Evolutionary conservation across 2,329 filamentous ascomycete genomes (phyloP), one percentile per base, ranked within the genome.

Genomic region (Sporothrix brunneoviolacea): DNA sequence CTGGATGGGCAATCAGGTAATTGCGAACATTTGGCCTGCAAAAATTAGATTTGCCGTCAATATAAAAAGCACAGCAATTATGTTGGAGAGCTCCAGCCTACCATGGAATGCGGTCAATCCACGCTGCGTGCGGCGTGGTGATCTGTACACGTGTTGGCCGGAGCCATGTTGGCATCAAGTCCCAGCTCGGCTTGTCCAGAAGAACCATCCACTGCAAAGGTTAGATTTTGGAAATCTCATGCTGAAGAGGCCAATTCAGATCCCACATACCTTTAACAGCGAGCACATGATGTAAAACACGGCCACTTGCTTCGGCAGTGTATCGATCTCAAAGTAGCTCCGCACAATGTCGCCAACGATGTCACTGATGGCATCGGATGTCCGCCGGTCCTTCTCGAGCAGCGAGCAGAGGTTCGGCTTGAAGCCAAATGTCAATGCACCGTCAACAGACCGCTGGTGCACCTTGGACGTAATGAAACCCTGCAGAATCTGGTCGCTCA

Each of bases 81-180:
- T n/a, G n/a, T n/a, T 2, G 9, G 19, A 4, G 6, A 35, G 15
- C 40, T 33, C 24, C 4, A 35, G 13, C 55, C 27, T 36, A 62
- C 60, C 63, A 65, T 13, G 63, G 61, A 38, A 65, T 61, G 3
- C 63, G 58, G 43, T 65, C 62, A 33, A 64, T 61, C 63, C 62
- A 65, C 2, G 61, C 61, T 8, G 61, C 59, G 36, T 65, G 63
- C 10, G 58, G 56, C 9, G 53, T 58, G 12, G 56, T 54, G 7
- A 64, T 50, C 39, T 65, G 62, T n/a, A 54, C 51, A 4, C 55
- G 55, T 3, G 60, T 58, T 4, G 63, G 63, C 21, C 59, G 57
- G 4, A 65, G 55, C 62, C 63, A 65, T 10, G 53, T 38, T 7
- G 63, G 63, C 54, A 65, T 54, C 1, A 60, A 48, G 15, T 63